Evolutionary conservation across 2,329 filamentous ascomycete genomes (phyloP), one percentile per base, ranked within the genome.

Genomic region (Cladophialophora bantiana): DNA sequence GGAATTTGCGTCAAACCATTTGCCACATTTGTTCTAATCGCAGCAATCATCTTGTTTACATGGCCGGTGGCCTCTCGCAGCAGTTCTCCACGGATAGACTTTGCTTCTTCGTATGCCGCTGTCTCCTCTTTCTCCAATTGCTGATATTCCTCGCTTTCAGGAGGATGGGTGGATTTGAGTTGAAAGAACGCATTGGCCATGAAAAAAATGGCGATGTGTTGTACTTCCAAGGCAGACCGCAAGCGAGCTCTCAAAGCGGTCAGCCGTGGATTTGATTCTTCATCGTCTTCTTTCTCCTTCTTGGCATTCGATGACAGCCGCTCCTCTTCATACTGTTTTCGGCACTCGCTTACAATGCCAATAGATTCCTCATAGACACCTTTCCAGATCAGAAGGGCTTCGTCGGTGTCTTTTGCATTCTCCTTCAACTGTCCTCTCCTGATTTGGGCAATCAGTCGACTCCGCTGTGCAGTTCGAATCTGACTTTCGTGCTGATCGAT

Each of bases 171-270:
- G 0, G 87, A 86, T 74, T 94, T 95, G 68, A 96, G 90, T 74
- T 97, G 92, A 74, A 89, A 97, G 71, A 89, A 89, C 0, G 89
- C 90, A 72, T 93, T 97, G 13, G 90, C 93, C 32, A 89, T 89
- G 75, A 96, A 97, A 79, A 97, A 97, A 0, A 88, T 84, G 35
- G 90, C 92, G 70, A 90, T 88, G 76, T 97, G 94, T 68, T 94
- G 86, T 52, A 96, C 78, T 75, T 96, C 93, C 18, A 97, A 81
- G 2, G 91, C 89, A 20, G 83, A 84, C 9, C 93, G 89, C 26
- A 97, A 81, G 52, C 88, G 86, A 61, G 89, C 86, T 38, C 89
- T 87, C 58, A 85, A 84, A 42, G 87, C 84, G 57, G 84, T 82
- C 31, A 92, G 72, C 18, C 84, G 84, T 45, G 73, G 75, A 63